Conservation (phyloP, 306 rosid species). For the Prosopis cineraria region DNA sequence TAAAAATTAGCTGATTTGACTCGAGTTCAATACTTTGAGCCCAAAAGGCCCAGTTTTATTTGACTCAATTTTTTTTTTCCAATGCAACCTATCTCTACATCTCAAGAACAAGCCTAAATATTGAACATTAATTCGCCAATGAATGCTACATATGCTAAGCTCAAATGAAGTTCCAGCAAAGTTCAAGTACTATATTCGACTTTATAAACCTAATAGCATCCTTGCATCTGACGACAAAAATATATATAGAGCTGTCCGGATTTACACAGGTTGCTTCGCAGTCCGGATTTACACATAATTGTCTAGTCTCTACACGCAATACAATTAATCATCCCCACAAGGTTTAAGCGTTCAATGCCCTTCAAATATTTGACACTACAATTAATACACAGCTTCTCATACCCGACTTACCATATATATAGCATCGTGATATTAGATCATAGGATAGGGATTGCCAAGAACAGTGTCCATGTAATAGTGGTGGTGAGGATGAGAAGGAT, state of each 20-base stretch:
- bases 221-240: not conserved
- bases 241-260: not conserved
- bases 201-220: not conserved
- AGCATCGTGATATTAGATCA: too few species aligned
- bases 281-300: not conserved
- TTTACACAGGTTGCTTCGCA: not conserved
- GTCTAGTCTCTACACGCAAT: not conserved
- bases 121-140: too few species aligned
- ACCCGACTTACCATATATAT: not conserved
- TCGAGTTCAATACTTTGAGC: too few species aligned
- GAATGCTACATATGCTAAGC: not conserved
- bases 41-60: too few species aligned
- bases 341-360: constrained; percentile 7
- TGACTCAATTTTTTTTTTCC: too few species aligned
- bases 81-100: too few species aligned
- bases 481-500: constrained; percentile 80
- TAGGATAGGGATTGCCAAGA: constrained; percentile 76
- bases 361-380: not conserved
- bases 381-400: not conserved
- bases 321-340: not conserved
- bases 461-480: constrained; percentile 83
- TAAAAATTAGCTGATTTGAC: too few species aligned
- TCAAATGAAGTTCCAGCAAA: not conserved
- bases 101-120: too few species aligned
- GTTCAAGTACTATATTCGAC: not conserved